Evolutionary conservation across 169 alveolate species (phyloP).

Genomic region (Plasmodium inui): DNA sequence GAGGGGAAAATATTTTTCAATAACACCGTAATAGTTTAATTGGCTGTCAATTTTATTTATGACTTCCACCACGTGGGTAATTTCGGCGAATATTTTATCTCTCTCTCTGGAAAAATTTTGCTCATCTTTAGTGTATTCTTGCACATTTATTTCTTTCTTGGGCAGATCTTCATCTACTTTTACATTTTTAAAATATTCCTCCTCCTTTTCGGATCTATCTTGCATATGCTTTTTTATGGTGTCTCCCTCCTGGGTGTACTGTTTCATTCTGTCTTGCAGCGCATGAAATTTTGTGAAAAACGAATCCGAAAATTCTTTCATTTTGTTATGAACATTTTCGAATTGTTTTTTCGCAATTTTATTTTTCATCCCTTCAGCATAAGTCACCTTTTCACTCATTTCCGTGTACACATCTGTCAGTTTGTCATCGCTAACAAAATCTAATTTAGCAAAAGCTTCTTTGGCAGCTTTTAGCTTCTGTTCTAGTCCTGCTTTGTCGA

Average conservation of each 20-base stretch:
- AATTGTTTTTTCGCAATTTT: conserved; percentile 4
- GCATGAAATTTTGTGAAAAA: background rate
- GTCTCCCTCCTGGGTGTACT: background rate
- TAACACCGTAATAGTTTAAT: conserved; percentile 2
- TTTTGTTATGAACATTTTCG: background rate
- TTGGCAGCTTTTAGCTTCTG: background rate
- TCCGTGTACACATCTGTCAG: background rate
- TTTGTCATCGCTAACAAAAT: background rate
- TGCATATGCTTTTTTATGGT: background rate
- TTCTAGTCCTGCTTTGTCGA: background rate
- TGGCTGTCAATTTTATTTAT: background rate
- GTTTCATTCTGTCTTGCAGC: background rate
- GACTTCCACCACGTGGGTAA: background rate
- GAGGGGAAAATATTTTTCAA: background rate
- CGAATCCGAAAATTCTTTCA: background rate
- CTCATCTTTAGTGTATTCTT: background rate
- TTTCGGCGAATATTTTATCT: conserved; percentile 3
- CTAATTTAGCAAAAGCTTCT: background rate
- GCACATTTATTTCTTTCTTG: background rate
- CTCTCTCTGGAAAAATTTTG: background rate
- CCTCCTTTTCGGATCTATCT: background rate
- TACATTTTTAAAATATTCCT: background rate
- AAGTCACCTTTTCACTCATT: background rate
- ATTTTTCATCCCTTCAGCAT: conserved; percentile 7
- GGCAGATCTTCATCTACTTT: background rate